Percentiles rank a stretch among this genome's conserved stretches.
phyloP scores from a whole-genome alignment of 2,329 filamentous ascomycete species.

The Fusarium palustre region DNA sequence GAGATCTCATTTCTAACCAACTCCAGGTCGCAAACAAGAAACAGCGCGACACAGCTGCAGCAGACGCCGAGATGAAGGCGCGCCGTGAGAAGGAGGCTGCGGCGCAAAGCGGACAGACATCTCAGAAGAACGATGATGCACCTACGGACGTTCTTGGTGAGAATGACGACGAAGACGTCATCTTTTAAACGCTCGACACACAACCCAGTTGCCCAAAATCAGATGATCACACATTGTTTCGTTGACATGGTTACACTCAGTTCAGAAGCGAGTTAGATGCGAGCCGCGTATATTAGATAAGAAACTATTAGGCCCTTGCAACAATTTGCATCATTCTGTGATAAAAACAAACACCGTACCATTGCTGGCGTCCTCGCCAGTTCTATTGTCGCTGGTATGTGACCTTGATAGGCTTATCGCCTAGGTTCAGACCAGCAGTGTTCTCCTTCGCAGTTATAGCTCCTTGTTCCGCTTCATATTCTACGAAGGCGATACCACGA shows the following conservation, averaged over 20 bases:
- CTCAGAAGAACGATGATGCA: slow-evolving; percentile 52
- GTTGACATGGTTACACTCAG: neutral
- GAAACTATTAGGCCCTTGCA: neutral
- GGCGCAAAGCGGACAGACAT: slow-evolving; percentile 49
- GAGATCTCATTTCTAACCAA: slow-evolving; percentile 15
- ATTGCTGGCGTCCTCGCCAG: neutral
- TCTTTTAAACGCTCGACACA: slow-evolving; percentile 69
- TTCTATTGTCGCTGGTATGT: slow-evolving; percentile 91
- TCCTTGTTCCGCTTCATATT: slow-evolving; percentile 90
- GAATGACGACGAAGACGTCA: slow-evolving; percentile 85
- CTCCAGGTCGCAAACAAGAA: slow-evolving; percentile 80
- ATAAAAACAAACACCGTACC: neutral
- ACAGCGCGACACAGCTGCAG: slow-evolving; percentile 77
- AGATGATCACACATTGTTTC: neutral
- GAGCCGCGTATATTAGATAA: slow-evolving; percentile 2
- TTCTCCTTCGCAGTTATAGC: slow-evolving; percentile 95
- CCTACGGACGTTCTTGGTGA: slow-evolving; percentile 77
- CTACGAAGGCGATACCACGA: slow-evolving; percentile 92
- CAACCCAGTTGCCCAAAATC: neutral
- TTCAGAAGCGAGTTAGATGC: neutral
- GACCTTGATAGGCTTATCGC: slow-evolving; percentile 86
- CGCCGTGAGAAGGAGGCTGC: slow-evolving; percentile 68
- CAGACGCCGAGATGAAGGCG: slow-evolving; percentile 80
- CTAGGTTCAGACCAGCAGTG: slow-evolving; percentile 84
- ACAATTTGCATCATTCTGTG: neutral